Evolutionary conservation across 78 protist genomes (phyloP).

Genomic region (Pelomyxa schiedti): DNA sequence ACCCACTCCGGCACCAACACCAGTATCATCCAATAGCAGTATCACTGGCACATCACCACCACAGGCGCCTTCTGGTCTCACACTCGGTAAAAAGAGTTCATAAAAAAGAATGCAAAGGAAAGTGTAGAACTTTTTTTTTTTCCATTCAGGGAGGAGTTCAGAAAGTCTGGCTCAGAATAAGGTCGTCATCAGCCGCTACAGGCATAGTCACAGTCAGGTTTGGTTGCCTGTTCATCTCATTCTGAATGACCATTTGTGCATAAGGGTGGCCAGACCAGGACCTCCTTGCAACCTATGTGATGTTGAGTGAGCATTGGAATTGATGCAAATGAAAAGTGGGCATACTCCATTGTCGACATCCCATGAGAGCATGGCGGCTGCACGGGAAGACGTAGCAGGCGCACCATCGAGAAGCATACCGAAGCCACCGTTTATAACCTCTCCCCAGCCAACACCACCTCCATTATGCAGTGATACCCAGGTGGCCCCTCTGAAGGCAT

Average conservation of each 20-base stretch:
- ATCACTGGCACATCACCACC: too few relatives aligned
- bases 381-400: slow-evolving; percentile 29
- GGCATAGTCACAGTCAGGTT: slow-evolving; percentile 47
- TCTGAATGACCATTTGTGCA: slow-evolving; percentile 46
- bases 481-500: slow-evolving; percentile 77
- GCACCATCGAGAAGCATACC: slow-evolving; percentile 85
- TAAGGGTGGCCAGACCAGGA: slow-evolving; percentile 60
- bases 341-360: slow-evolving; percentile 86
- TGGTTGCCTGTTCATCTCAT: slow-evolving; percentile 55
- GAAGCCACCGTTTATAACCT: slow-evolving; percentile 88
- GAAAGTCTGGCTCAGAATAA: too few relatives aligned
- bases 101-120: too few relatives aligned
- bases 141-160: too few relatives aligned
- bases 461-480: slow-evolving; percentile 76
- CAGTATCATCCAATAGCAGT: too few relatives aligned
- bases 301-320: background rate
- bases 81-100: too few relatives aligned
- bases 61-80: too few relatives aligned
- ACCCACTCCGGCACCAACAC: too few relatives aligned
- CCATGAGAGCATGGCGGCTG: slow-evolving; percentile 71
- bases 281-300: slow-evolving; percentile 11
- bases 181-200: slow-evolving; percentile 29
- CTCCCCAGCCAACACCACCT: slow-evolving; percentile 87
- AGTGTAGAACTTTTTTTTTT: too few relatives aligned
- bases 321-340: background rate